Evolutionary conservation across 257 asterid species (phyloP).

Genomic region (Sherardia arvensis): DNA sequence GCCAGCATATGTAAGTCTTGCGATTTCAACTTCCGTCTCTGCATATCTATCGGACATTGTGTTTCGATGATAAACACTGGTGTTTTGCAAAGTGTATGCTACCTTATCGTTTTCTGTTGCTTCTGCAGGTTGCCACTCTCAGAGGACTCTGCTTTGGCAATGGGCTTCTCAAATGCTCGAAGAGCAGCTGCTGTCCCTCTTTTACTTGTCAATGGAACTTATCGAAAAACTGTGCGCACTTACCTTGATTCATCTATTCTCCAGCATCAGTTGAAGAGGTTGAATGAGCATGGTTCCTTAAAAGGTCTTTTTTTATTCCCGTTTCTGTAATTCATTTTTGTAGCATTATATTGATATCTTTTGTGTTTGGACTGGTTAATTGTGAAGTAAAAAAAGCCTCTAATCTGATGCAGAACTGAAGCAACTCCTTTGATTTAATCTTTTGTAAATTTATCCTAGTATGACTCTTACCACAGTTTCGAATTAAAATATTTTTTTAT

Average conservation of each 20-base stretch:
- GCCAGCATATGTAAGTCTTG: constrained; percentile 56
- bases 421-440: not conserved
- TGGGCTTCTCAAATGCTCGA: constrained; percentile 94
- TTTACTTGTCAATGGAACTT: constrained; percentile 93
- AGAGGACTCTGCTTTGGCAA: constrained; percentile 92
- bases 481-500: not conserved
- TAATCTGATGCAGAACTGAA: not conserved
- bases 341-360: not conserved
- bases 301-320: constrained; percentile 44
- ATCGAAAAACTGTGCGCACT: constrained; percentile 80
- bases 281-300: constrained; percentile 67
- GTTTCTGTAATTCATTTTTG: constrained; percentile 6
- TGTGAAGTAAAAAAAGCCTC: not conserved
- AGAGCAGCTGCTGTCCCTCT: constrained; percentile 93
- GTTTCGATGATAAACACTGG: not conserved
- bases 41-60: not conserved
- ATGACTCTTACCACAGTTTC: not conserved
- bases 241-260: constrained; percentile 93
- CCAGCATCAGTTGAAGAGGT: constrained; percentile 90
- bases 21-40: constrained; percentile 8
- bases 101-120: constrained; percentile 13
- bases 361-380: not conserved
- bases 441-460: not conserved
- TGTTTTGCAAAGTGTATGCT: not conserved
- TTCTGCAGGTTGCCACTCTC: constrained; percentile 69